phyloP scores from a whole-genome alignment of 441 rosid species.

The Jatropha multifida region DNA sequence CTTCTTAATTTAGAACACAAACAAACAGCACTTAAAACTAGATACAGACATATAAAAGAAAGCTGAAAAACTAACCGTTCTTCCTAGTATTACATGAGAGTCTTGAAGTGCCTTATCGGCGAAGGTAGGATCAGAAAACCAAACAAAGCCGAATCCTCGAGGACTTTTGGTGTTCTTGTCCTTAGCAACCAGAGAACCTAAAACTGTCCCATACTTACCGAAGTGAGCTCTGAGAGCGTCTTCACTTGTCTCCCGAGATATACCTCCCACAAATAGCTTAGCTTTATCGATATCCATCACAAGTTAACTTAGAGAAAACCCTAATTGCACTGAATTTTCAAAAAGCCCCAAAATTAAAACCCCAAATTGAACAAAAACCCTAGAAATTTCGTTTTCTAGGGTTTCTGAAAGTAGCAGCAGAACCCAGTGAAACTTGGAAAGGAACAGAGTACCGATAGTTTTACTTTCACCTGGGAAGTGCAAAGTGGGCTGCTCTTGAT shows the following conservation, averaged over 20 bases:
- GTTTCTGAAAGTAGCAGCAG: slow-evolving; percentile 10
- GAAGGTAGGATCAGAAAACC: slow-evolving; percentile 47
- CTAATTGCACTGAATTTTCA: slow-evolving; percentile 26
- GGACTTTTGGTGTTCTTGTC: slow-evolving; percentile 46
- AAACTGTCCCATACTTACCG: slow-evolving; percentile 62
- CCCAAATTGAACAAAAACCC: slow-evolving; percentile 26
- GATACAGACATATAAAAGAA: neutral
- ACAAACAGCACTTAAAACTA: neutral
- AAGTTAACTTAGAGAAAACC: slow-evolving; percentile 18
- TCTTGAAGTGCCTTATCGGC: slow-evolving; percentile 57
- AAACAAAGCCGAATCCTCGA: slow-evolving; percentile 78
- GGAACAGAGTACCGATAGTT: neutral
- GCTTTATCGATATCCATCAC: slow-evolving; percentile 48
- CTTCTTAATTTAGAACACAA: neutral
- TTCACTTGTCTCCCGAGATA: slow-evolving; percentile 60
- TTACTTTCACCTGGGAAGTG: neutral
- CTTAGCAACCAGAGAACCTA: slow-evolving; percentile 49
- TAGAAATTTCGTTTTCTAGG: slow-evolving; percentile 28
- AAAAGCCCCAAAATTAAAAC: slow-evolving; percentile 9
- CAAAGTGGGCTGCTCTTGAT: neutral
- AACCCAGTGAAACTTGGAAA: slow-evolving; percentile 1
- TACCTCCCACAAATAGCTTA: slow-evolving; percentile 76
- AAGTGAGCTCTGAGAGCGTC: slow-evolving; percentile 55
- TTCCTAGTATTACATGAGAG: slow-evolving; percentile 59
- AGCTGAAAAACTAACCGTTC: slow-evolving; percentile 48